These are phyloP conservation scores for Entelexis sorbosivorans DNA, from an alignment of 1,139 yeast species.

Conservation along the genomic window DNA sequence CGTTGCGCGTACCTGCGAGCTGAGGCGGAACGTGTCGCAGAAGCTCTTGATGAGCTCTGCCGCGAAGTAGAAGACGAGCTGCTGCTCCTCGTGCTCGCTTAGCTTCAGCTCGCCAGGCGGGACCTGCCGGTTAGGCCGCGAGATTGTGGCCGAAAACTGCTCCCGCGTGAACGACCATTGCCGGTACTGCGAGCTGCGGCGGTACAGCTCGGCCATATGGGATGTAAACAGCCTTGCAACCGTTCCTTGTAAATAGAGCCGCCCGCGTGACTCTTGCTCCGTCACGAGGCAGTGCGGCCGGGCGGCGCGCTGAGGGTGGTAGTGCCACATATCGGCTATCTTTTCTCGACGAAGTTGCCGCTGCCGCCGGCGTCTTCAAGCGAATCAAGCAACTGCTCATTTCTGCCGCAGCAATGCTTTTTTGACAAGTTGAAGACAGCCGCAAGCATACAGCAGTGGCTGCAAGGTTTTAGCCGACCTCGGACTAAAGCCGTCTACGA, in stretches of 20 bases:
- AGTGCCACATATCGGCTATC: too few relatives aligned
- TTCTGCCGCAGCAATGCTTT: too few relatives aligned
- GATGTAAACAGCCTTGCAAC: background rate
- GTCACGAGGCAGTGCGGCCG: too few relatives aligned
- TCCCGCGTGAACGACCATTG: constrained; percentile 71
- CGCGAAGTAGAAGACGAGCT: constrained; percentile 57
- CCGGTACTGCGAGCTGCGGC: constrained; percentile 74
- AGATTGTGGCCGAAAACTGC: constrained; percentile 39
- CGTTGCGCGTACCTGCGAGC: constrained; percentile 64
- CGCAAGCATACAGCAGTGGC: too few relatives aligned
- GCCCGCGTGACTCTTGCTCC: background rate
- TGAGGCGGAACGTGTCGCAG: constrained; percentile 44
- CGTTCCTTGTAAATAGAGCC: background rate
- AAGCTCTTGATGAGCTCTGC: constrained; percentile 54
- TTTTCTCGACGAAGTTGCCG: too few relatives aligned
- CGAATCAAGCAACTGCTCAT: too few relatives aligned
- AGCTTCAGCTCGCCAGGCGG: constrained; percentile 33
- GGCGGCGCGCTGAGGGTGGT: too few relatives aligned
- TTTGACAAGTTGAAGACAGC: too few relatives aligned
- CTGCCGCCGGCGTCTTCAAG: too few relatives aligned
- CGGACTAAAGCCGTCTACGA: too few relatives aligned
- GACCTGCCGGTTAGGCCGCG: constrained; percentile 13
- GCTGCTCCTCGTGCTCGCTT: constrained; percentile 56
- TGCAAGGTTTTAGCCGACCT: too few relatives aligned
- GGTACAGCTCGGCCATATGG: constrained; percentile 72